These are phyloP conservation scores for button mushroom (Agaricus bisporus) DNA, from an alignment of 768 basidiomycete genomes.

Conservation along the genomic window DNA sequence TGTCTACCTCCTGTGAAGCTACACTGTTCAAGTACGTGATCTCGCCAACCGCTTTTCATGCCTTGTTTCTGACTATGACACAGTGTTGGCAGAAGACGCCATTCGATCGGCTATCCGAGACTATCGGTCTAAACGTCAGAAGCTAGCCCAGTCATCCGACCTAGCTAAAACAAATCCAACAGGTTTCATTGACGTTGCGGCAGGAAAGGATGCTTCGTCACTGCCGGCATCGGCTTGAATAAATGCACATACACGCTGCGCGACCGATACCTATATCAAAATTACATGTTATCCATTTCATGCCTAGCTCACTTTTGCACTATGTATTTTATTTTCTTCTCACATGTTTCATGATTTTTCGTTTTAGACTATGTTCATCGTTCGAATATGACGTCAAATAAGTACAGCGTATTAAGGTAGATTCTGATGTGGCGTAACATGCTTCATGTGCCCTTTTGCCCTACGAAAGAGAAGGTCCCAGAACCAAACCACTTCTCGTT, in stretches of 20 bases:
- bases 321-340: slow-evolving; percentile 7
- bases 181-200: slow-evolving; percentile 69
- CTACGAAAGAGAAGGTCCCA: slow-evolving; percentile 77
- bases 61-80: not conserved
- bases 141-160: slow-evolving; percentile 30
- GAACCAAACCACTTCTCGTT: slow-evolving; percentile 96
- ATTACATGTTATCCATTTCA: not conserved
- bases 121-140: slow-evolving; percentile 80
- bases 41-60: slow-evolving; percentile 1
- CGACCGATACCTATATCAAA: not conserved
- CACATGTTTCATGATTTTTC: not conserved
- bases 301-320: not conserved
- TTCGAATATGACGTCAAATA: not conserved
- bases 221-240: slow-evolving; percentile 3
- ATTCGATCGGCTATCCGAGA: slow-evolving; percentile 98
- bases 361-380: not conserved
- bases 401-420: too few relatives aligned
- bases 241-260: not conserved
- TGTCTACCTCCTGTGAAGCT: slow-evolving; percentile 94
- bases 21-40: slow-evolving; percentile 79
- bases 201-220: slow-evolving; percentile 37
- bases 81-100: slow-evolving; percentile 96
- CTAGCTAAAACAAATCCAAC: slow-evolving; percentile 10
- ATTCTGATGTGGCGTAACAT: too few relatives aligned
- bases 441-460: slow-evolving; percentile 37